Percentiles rank a stretch among this genome's conserved stretches.
Conservation (phyloP, 2,329 filamentous ascomycete genomes). For the Venturiaceae sp. region DNA sequence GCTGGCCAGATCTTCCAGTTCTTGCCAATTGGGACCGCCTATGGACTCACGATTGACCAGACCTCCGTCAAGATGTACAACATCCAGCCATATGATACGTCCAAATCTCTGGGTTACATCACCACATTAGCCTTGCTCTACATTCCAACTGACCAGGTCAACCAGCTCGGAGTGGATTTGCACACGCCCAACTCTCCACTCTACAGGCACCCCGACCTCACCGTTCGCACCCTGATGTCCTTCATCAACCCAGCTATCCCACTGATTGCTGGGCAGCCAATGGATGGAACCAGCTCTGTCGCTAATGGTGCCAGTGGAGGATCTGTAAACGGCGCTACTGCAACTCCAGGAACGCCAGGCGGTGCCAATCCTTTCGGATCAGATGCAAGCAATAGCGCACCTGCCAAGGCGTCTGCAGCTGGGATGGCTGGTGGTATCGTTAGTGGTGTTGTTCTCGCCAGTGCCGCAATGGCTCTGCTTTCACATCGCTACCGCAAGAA, state of each 20-base stretch:
- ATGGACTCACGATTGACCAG: constrained; percentile 44
- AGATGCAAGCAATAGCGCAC: constrained; percentile 42
- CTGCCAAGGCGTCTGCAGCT: constrained; percentile 53
- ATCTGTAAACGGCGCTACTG: constrained; percentile 8
- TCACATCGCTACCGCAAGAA: constrained; percentile 82
- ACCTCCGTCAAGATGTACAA: constrained; percentile 55
- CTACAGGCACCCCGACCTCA: constrained; percentile 58
- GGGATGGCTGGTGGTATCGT: constrained; percentile 70
- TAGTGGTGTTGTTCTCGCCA: constrained; percentile 74
- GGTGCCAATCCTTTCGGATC: constrained; percentile 40
- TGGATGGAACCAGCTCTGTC: constrained; percentile 25
- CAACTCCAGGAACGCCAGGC: constrained; percentile 16
- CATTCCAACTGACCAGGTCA: constrained; percentile 32
- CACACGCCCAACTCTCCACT: constrained; percentile 61
- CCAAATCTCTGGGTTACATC: constrained; percentile 59
- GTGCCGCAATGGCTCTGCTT: constrained; percentile 88
- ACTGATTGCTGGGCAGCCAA: constrained; percentile 44
- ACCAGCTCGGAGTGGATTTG: constrained; percentile 58
- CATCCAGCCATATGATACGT: constrained; percentile 69
- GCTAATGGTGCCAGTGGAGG: constrained; percentile 30
- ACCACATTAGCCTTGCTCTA: constrained; percentile 60
- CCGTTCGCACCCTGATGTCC: constrained; percentile 63
- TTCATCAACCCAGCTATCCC: constrained; percentile 81
- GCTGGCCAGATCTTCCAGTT: constrained; percentile 78
- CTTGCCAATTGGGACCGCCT: constrained; percentile 60